Evolutionary conservation across 139 green algal genomes (phyloP).

Genomic region (Dunaliella primolecta): DNA sequence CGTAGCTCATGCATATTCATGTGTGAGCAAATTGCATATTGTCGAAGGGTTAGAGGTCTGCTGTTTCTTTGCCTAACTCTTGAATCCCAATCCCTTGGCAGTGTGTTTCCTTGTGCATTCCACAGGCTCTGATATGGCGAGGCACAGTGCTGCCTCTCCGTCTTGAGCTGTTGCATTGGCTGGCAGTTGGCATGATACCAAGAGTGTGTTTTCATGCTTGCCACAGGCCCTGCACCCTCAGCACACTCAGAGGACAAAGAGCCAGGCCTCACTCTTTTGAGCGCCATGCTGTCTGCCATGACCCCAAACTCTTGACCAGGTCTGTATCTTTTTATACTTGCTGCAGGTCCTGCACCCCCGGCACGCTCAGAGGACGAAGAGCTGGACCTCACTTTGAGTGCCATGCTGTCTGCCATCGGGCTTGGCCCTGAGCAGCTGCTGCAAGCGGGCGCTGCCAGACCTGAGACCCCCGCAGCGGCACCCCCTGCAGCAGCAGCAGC

Average conservation of each 20-base stretch:
- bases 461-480: conserved; percentile 1
- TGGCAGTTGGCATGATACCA: too few species aligned
- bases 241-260: conserved; percentile 8
- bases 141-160: too few species aligned
- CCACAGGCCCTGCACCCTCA: not conserved
- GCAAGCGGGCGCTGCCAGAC: conserved; percentile 12
- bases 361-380: conserved; percentile 10
- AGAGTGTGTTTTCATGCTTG: too few species aligned
- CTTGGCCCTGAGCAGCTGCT: conserved; percentile 9
- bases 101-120: too few species aligned
- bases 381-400: conserved; percentile 11
- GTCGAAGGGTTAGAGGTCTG: too few species aligned
- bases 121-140: too few species aligned
- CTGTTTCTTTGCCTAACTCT: too few species aligned
- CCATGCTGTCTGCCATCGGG: conserved; percentile 11
- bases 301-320: not conserved
- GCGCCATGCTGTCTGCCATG: conserved; percentile 1
- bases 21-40: too few species aligned
- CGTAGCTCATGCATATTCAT: too few species aligned
- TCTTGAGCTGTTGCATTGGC: too few species aligned
- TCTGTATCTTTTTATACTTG: too few species aligned
- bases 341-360: not conserved
- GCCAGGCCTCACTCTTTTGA: not conserved
- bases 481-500: conserved; percentile 19
- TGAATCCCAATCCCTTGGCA: too few species aligned